Conservation (phyloP, 768 basidiomycete genomes). For the Russula sp. region DNA sequence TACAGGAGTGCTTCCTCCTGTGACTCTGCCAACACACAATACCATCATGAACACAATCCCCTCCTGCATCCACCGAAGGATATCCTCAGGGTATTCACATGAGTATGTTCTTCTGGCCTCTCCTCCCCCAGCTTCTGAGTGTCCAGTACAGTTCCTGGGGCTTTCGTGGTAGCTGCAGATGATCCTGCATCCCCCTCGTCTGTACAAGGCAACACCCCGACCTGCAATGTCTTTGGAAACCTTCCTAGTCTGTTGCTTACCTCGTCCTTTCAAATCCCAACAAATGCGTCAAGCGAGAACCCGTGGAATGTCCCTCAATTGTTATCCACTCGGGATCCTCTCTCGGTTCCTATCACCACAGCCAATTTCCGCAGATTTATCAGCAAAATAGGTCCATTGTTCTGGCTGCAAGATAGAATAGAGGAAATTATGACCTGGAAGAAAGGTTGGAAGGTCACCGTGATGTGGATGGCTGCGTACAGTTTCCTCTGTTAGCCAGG, state of each 20-base stretch:
- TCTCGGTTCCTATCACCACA: conserved; percentile 71
- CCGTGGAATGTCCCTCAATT: too few relatives aligned
- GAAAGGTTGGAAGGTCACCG: conserved; percentile 62
- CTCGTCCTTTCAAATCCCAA: too few relatives aligned
- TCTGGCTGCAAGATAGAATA: conserved; percentile 86
- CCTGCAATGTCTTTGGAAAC: conserved; percentile 14
- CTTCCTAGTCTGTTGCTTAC: too few relatives aligned
- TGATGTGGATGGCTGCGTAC: conserved; percentile 69
- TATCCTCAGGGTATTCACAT: too few relatives aligned
- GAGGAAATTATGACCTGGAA: conserved; percentile 86
- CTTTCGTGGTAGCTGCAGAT: not conserved
- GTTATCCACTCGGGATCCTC: conserved; percentile 54
- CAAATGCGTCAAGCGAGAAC: too few relatives aligned
- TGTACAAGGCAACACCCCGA: not conserved
- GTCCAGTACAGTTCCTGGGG: too few relatives aligned
- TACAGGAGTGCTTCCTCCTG: too few relatives aligned
- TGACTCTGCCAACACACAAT: too few relatives aligned
- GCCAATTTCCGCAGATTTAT: conserved; percentile 80
- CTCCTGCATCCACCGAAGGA: too few relatives aligned
- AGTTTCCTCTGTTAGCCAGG: conserved; percentile 65
- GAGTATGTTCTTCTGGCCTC: too few relatives aligned
- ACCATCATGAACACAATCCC: too few relatives aligned
- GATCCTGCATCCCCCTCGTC: not conserved
- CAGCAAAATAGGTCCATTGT: conserved; percentile 64
- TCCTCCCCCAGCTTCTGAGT: too few relatives aligned